Percentiles rank a stretch among this genome's conserved stretches.
These are phyloP conservation scores for Dichomitus squalens DNA, from an alignment of 1,284 basidiomycete species.

Conservation along the genomic window DNA sequence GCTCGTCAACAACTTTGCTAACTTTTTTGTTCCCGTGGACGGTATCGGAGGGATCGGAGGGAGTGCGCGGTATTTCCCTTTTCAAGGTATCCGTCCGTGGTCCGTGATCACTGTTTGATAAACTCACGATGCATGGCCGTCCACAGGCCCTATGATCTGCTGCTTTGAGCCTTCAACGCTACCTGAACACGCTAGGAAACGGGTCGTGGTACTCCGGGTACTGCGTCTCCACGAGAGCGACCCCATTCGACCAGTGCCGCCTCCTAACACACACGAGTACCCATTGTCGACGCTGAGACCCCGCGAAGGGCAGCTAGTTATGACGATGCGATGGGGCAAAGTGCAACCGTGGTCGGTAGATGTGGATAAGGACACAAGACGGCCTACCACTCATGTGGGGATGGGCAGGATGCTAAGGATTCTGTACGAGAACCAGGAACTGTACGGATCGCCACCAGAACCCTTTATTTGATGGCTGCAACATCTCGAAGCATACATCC, in stretches of 20 bases:
- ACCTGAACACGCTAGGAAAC: background rate
- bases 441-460: background rate
- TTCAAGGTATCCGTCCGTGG: too few species aligned
- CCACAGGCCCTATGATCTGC: too few species aligned
- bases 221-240: background rate
- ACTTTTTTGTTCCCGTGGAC: too few species aligned
- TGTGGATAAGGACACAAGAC: too few species aligned
- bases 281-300: background rate
- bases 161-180: background rate
- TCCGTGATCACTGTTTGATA: too few species aligned
- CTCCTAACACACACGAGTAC: background rate
- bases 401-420: background rate
- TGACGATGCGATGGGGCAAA: background rate
- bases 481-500: too few species aligned
- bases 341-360: background rate
- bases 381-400: too few species aligned
- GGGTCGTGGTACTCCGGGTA: background rate
- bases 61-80: too few species aligned
- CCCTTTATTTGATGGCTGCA: too few species aligned
- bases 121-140: too few species aligned
- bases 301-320: background rate
- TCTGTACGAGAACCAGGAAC: background rate
- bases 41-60: too few species aligned
- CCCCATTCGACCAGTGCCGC: background rate
- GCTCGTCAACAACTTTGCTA: too few species aligned